These are phyloP conservation scores for Ustilago lituana DNA, from an alignment of 1,284 basidiomycete genomes.

Conservation along the genomic window DNA sequence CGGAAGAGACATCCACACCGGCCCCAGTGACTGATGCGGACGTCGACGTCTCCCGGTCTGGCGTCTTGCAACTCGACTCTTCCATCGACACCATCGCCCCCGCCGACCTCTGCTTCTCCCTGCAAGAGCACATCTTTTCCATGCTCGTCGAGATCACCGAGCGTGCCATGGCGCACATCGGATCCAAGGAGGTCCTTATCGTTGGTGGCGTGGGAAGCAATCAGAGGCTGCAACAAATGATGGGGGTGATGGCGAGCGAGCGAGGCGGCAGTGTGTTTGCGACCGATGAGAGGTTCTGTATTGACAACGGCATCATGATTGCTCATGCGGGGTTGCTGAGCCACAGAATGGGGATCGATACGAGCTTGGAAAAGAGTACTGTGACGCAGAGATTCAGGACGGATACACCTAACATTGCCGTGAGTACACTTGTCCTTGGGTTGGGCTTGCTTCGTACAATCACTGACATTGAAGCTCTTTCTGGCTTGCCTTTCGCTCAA, in stretches of 20 bases:
- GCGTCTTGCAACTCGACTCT: conserved; percentile 23
- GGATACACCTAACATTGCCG: conserved; percentile 58
- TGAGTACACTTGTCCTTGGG: too few relatives aligned
- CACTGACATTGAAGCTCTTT: not conserved
- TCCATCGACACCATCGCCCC: conserved; percentile 75
- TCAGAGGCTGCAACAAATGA: conserved; percentile 93
- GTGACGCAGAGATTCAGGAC: conserved; percentile 65
- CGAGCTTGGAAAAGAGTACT: conserved; percentile 60
- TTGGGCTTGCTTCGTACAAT: too few relatives aligned
- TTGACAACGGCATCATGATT: conserved; percentile 99
- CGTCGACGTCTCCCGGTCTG: conserved; percentile 33
- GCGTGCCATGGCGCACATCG: conserved; percentile 98
- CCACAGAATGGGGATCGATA: conserved; percentile 81
- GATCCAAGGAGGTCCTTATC: conserved; percentile 92
- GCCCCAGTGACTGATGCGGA: conserved; percentile 34
- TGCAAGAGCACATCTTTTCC: conserved; percentile 96
- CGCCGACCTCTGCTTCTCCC: conserved; percentile 92
- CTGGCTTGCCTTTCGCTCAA: not conserved
- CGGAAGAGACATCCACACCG: not conserved
- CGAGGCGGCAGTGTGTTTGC: conserved; percentile 90
- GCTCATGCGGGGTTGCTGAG: conserved; percentile 94
- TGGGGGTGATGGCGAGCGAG: conserved; percentile 94
- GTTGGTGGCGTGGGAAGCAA: conserved; percentile 96
- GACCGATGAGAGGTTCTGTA: conserved; percentile 96
- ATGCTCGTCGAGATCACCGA: conserved; percentile 99